phyloP scores from a whole-genome alignment of 2,329 filamentous ascomycete species.

The Microcera coccophila region DNA sequence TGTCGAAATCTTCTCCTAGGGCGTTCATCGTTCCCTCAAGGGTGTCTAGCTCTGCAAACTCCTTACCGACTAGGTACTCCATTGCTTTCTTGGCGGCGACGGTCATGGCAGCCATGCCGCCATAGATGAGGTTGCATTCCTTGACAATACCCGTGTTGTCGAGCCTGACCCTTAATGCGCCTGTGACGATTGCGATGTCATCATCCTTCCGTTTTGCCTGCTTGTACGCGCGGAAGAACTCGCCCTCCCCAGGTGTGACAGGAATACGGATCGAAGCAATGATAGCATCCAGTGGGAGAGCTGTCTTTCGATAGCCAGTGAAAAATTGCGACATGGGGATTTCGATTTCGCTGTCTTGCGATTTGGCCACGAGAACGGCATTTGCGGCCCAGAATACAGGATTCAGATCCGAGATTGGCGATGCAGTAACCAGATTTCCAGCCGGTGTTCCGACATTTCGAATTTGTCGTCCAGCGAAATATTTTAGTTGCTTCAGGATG shows the following conservation, averaged over 20 bases:
- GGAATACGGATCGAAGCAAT: constrained; percentile 88
- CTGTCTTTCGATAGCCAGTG: constrained; percentile 82
- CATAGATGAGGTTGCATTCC: constrained; percentile 79
- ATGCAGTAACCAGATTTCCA: constrained; percentile 89
- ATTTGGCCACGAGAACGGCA: constrained; percentile 76
- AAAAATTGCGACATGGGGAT: constrained; percentile 95
- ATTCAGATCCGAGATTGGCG: constrained; percentile 93
- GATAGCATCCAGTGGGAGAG: constrained; percentile 74
- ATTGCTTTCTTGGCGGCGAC: constrained; percentile 79
- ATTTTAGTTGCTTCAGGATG: constrained; percentile 88
- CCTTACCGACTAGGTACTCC: constrained; percentile 70
- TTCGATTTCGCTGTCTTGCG: constrained; percentile 66
- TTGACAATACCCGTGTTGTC: constrained; percentile 66
- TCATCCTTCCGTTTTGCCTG: constrained; percentile 97
- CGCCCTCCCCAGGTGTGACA: constrained; percentile 66
- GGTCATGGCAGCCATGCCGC: constrained; percentile 91
- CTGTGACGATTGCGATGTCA: constrained; percentile 95
- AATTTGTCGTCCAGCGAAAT: constrained; percentile 93
- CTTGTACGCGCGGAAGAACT: constrained; percentile 88
- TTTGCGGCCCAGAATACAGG: constrained; percentile 88
- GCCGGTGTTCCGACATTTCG: constrained; percentile 96
- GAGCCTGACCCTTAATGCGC: constrained; percentile 72
- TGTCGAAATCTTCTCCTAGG: constrained; percentile 83
- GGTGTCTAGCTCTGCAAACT: constrained; percentile 74
- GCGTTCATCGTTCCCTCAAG: constrained; percentile 87